phyloP scores from a whole-genome alignment of 306 rosid genomes.

The Quercus berberidifolia region DNA sequence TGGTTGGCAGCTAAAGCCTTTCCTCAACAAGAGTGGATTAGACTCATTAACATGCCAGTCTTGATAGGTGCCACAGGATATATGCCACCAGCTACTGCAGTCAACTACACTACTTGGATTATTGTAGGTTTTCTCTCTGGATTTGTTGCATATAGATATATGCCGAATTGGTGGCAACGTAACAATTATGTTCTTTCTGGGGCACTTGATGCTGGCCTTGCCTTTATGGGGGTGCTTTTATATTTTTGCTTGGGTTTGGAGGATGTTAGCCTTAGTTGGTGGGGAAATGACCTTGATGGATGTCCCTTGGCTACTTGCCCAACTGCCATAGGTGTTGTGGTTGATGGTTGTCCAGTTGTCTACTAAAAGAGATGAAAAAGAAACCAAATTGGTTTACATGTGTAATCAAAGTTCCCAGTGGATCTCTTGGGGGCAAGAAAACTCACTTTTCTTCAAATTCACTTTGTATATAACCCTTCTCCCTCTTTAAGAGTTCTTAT shows the following conservation, averaged over 20 bases:
- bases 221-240: constrained; percentile 82
- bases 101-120: constrained; percentile 76
- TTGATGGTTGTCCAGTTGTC: constrained; percentile 57
- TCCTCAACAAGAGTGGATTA: constrained; percentile 79
- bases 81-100: constrained; percentile 91
- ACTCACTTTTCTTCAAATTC: background rate
- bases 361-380: constrained; percentile 11
- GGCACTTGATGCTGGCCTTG: constrained; percentile 88
- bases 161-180: constrained; percentile 73
- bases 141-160: constrained; percentile 59
- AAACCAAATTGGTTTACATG: background rate
- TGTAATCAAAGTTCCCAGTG: no score
- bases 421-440: no score
- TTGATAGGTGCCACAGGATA: constrained; percentile 65
- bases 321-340: constrained; percentile 40
- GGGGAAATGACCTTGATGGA: constrained; percentile 86
- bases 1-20: constrained; percentile 57
- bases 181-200: constrained; percentile 86
- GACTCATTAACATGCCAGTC: constrained; percentile 77
- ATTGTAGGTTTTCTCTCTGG: constrained; percentile 69
- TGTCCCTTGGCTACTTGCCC: constrained; percentile 83
- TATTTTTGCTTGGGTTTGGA: constrained; percentile 65
- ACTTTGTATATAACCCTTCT: background rate
- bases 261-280: constrained; percentile 56
- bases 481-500: background rate